phyloP scores from a whole-genome alignment of 2,329 filamentous ascomycete genomes.

The Xylaria sp. region DNA sequence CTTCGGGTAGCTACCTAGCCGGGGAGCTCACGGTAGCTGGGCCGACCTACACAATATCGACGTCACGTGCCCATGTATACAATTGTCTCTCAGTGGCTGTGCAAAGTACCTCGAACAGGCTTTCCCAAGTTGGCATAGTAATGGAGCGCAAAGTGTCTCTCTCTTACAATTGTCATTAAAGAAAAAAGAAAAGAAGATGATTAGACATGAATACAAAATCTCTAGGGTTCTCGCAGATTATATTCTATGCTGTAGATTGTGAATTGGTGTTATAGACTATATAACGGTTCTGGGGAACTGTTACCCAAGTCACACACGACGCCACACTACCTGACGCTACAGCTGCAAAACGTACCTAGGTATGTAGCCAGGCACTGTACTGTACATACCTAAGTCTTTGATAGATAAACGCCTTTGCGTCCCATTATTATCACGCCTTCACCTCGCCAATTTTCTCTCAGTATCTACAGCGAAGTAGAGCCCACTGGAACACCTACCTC shows the following conservation, averaged over 20 bases:
- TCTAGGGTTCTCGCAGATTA: neutral
- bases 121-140: neutral
- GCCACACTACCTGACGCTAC: constrained; percentile 15
- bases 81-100: constrained; percentile 25
- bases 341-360: neutral
- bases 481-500: neutral
- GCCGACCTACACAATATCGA: neutral
- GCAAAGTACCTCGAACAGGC: constrained; percentile 11
- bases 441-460: neutral
- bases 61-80: constrained; percentile 26
- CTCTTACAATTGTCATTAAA: neutral
- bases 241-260: no score
- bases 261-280: no score
- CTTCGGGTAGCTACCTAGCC: constrained; percentile 15
- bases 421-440: neutral
- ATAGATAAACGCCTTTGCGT: constrained; percentile 17
- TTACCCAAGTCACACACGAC: constrained; percentile 1
- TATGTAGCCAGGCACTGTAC: neutral
- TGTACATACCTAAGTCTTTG: neutral
- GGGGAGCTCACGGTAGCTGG: constrained; percentile 2
- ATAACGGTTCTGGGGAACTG: no score
- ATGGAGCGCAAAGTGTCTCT: neutral
- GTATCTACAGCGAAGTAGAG: neutral
- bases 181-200: neutral
- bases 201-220: neutral